These are phyloP conservation scores for Chlorella vulgaris DNA, from an alignment of 139 green algal species.

Conservation along the genomic window DNA sequence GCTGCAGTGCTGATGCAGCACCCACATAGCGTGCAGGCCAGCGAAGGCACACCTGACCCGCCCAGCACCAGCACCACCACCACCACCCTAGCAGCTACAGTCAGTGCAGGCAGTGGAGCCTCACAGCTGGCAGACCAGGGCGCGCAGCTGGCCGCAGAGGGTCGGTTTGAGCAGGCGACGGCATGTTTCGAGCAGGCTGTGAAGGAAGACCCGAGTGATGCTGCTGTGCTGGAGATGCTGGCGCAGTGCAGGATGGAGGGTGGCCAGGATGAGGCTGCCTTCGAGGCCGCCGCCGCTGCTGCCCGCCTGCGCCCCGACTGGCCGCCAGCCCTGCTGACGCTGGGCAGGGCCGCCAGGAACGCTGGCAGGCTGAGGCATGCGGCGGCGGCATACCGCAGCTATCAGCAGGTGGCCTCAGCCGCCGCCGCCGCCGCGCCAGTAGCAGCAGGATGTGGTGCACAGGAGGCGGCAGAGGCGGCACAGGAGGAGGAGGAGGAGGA, in stretches of 20 bases:
- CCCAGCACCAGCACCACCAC: too few relatives aligned
- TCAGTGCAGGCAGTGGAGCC: not conserved
- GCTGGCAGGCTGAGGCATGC: constrained; percentile 16
- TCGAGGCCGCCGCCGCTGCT: not conserved
- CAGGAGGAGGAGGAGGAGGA: not conserved
- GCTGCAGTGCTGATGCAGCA: too few relatives aligned
- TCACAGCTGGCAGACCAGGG: not conserved
- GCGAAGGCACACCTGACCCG: too few relatives aligned
- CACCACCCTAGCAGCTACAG: not conserved
- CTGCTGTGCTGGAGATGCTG: constrained; percentile 27
- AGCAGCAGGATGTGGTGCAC: not conserved
- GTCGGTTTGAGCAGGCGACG: not conserved
- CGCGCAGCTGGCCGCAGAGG: constrained; percentile 1
- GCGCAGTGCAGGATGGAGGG: constrained; percentile 25
- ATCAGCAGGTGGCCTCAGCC: too few relatives aligned
- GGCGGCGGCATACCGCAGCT: not conserved
- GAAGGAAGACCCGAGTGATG: not conserved
- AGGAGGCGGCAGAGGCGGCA: not conserved
- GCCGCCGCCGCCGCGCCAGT: not conserved
- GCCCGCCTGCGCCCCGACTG: not conserved
- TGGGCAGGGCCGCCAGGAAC: constrained; percentile 27
- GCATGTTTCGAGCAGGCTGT: constrained; percentile 1
- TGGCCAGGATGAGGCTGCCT: constrained; percentile 11
- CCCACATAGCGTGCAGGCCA: too few relatives aligned
- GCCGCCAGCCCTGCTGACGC: constrained; percentile 6